phyloP scores from a whole-genome alignment of 2,329 filamentous ascomycete species.

The Tolypocladium guangdongense region DNA sequence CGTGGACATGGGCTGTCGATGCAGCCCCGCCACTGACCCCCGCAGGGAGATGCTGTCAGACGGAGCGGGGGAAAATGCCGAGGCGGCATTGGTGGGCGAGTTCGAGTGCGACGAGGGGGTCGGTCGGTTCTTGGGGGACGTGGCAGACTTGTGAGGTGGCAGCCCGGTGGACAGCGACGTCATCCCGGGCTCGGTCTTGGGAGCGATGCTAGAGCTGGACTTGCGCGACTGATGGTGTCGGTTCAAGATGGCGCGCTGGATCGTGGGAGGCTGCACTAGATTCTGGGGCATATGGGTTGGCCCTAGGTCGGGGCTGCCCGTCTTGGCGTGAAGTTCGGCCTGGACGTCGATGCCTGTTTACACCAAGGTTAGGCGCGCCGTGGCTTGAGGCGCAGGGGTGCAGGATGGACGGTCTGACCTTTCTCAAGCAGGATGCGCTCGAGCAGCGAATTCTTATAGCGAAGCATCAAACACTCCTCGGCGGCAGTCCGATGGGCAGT shows the following conservation, averaged over 20 bases:
- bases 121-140: constrained; percentile 62
- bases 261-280: constrained; percentile 61
- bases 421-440: constrained; percentile 95
- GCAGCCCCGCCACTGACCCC: constrained; percentile 20
- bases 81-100: constrained; percentile 40
- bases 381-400: neutral
- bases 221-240: constrained; percentile 66
- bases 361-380: neutral
- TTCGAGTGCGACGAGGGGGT: constrained; percentile 69
- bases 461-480: constrained; percentile 94
- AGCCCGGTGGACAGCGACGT: constrained; percentile 33
- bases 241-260: constrained; percentile 73
- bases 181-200: constrained; percentile 52
- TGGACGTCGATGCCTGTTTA: constrained; percentile 87
- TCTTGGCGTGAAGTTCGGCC: constrained; percentile 87
- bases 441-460: constrained; percentile 94
- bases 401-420: constrained; percentile 39
- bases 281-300: constrained; percentile 57
- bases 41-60: constrained; percentile 38
- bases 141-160: constrained; percentile 43
- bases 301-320: constrained; percentile 70
- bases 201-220: constrained; percentile 63
- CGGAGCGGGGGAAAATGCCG: constrained; percentile 31
- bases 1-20: constrained; percentile 21
- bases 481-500: constrained; percentile 88